Evolutionary conservation across 495 filamentous ascomycete species (phyloP), one percentile per base, ranked within the genome.

Genomic region (Hypoxylon fuscum): DNA sequence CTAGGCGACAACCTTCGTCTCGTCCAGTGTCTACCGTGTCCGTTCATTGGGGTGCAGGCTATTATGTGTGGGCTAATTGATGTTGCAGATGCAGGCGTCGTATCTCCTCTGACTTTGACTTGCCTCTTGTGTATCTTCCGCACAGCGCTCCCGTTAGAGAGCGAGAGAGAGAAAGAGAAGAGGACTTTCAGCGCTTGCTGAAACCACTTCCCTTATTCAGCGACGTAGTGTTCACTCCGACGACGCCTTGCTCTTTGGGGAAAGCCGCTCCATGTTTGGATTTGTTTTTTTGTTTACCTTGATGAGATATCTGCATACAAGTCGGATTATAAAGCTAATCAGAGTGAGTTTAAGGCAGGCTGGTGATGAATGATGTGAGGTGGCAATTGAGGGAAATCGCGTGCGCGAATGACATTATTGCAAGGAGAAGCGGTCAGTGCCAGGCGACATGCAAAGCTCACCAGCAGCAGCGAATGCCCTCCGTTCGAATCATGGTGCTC

Each of bases 401-500:
- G 62, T 66, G 56, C 62, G 51, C 62, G 56, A 61, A 66, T 66
- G 57, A 66, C 35, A 62, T 48, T 29, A 62, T 62, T 45, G 63
- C 57, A 61, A 66, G 57, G 63, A 66, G 57, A 66, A 57, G 64
- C 64, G 64, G 64, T 64, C 64, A 67, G 47, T 47, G 32, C 23
- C 35, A 62, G 52, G 63, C 63, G 48, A 48, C 52, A 66, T 66
- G 64, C 48, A 68, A 51, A 63, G 64, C 64, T 68, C 64, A 68
- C 59, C 64, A 68, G 64, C 59, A 59, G 54, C 59, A 52, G 22
- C 48, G 42, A 47, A 34, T 23, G 22, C 25, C 50, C 25, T 49
- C 23, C 51, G 59, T 72, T 70, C 69, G 67, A 72, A 72, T 72
- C 69, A 72, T 38, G 46, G 52, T 44, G 43, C 48, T 27, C 47